A percentile compares a stretch with the other conserved stretches of the same genome.
Evolutionary conservation across 345 rosid genomes (phyloP).

Genomic region (Lumnitzera racemosa): DNA sequence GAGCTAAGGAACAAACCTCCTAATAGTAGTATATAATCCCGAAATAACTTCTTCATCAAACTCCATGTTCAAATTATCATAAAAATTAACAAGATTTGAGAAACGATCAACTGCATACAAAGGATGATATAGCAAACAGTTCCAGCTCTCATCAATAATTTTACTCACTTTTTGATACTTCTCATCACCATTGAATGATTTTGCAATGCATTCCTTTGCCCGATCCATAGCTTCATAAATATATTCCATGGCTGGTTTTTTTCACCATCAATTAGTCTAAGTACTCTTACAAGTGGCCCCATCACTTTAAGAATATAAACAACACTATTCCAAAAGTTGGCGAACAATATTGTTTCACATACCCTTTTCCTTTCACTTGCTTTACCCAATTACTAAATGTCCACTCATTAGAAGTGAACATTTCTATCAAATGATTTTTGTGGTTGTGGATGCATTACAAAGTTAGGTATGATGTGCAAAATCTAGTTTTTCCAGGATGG

Average conservation of each 20-base stretch:
- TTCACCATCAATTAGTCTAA: conserved; percentile 12
- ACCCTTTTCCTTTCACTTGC: not conserved
- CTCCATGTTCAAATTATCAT: no score
- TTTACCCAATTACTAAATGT: conserved; percentile 1
- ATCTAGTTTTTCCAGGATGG: no score
- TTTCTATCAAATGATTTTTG: no score
- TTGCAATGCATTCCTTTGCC: conserved; percentile 4
- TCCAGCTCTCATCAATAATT: no score
- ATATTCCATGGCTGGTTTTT: conserved; percentile 10
- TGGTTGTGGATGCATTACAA: no score
- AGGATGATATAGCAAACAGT: no score
- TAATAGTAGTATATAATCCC: no score
- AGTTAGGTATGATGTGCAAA: no score
- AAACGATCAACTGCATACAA: no score
- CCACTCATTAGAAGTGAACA: not conserved
- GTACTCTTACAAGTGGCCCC: conserved; percentile 4
- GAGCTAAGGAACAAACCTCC: no score
- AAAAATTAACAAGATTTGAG: no score
- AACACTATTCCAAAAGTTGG: conserved; percentile 13
- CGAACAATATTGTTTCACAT: not conserved
- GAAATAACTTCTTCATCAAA: no score
- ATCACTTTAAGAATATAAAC: conserved; percentile 1
- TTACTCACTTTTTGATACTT: not conserved
- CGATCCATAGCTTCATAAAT: conserved; percentile 13
- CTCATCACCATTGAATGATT: not conserved